Base-by-base conservation (phyloP, 139 green algal genomes). In the Picochlorum sp. region DNA sequence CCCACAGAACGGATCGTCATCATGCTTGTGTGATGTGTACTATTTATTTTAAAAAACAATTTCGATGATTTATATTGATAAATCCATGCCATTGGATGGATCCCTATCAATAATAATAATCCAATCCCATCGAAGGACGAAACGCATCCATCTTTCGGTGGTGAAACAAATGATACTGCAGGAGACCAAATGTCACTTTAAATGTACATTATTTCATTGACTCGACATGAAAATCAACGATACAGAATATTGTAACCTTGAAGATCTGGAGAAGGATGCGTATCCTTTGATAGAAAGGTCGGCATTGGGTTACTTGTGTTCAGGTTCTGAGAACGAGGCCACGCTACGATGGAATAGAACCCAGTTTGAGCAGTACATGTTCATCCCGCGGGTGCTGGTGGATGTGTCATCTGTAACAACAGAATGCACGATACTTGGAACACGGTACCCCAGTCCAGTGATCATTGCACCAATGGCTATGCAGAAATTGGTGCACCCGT, bases 381-480 rank as follows among this genome's bases (percentile, higher is more conserved):
- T 91, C 23, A 50, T 91, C 56, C 83, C 83, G 0, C 71, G 80
- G 10, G 70, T 82, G 30, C 67, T 89, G 67, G 63, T 83, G 18
- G 75, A 91, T 47, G 85, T 91, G 6, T 77, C 66, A 10, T 62
- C 52, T 0, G 66, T 89, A 1, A 66, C 82, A 56, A 81, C 70
- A 9, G 66, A 47, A 9, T 65, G 62, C 28, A 58, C 21, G 0
- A 21, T 89, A 41, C 69, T 86, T 4, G 78, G 81, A 18, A 15
- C 4, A 8, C 11, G 10, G 20, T 62, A 81, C 8, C 54, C 41
- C 18, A 72, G 83, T 45, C 88, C 88, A 6, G 73, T 94, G 34
- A 69, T 90, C 57, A 75, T 95, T 8, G 88, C 88, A 2, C 88
- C 88, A 18, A 94, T 93, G 77, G 88, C 88, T 18, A 89, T 90